A percentile compares a stretch with the other conserved stretches of the same genome.
These are phyloP conservation scores for Lithospermum erythrorhizon DNA, from an alignment of 257 asterid species.

Conservation along the genomic window DNA sequence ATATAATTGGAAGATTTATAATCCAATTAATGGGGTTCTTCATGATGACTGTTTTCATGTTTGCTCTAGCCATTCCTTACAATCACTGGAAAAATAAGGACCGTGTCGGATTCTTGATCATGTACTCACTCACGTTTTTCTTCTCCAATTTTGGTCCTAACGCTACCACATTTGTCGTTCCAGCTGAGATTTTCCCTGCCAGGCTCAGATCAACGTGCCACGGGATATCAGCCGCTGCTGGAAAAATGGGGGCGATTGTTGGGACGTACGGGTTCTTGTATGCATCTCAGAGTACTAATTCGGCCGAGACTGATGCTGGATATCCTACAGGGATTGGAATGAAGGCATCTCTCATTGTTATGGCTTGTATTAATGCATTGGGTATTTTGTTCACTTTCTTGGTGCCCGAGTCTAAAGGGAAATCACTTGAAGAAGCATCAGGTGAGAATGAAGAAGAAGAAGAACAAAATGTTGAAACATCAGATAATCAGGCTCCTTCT, in stretches of 20 bases:
- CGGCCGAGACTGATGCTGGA: slow-evolving; percentile 5
- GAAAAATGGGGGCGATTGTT: slow-evolving; percentile 18
- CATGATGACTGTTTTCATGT: slow-evolving; percentile 17
- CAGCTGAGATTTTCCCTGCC: slow-evolving; percentile 16
- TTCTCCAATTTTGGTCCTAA: slow-evolving; percentile 16
- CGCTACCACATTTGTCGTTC: slow-evolving; percentile 15
- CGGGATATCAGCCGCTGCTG: slow-evolving; percentile 18
- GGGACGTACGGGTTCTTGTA: slow-evolving; percentile 19
- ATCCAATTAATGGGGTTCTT: too few relatives aligned
- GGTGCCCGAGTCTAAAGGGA: slow-evolving; percentile 17
- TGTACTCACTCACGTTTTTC: slow-evolving; percentile 16
- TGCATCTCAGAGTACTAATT: slow-evolving; percentile 9
- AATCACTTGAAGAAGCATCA: slow-evolving; percentile 17
- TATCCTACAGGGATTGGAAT: slow-evolving; percentile 19
- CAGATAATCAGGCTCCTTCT: neutral
- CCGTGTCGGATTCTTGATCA: slow-evolving; percentile 9
- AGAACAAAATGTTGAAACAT: neutral
- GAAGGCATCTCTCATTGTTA: slow-evolving; percentile 15
- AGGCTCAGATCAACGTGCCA: slow-evolving; percentile 14
- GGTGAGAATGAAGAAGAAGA: slow-evolving; percentile 14
- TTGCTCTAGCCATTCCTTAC: slow-evolving; percentile 13
- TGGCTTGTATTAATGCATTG: slow-evolving; percentile 16
- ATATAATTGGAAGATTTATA: too few relatives aligned
- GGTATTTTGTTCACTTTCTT: slow-evolving; percentile 15
- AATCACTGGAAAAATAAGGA: slow-evolving; percentile 9